Evolutionary conservation across 148 eudicot species (phyloP).

Genomic region (Cornus florida): DNA sequence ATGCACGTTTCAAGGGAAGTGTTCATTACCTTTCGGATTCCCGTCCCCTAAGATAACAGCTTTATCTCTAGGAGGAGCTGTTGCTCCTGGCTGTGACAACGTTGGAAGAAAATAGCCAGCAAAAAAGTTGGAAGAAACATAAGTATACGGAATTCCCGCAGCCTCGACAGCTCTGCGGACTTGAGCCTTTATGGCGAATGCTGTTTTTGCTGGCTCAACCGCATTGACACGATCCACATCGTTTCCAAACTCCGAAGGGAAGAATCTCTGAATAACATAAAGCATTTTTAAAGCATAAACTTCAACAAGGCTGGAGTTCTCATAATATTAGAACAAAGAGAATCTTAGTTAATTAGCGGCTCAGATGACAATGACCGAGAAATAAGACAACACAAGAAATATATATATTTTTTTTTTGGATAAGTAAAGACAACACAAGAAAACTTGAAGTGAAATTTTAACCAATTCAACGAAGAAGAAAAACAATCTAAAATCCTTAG

Average conservation of each 20-base stretch:
- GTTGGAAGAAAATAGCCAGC: slow-evolving; percentile 9
- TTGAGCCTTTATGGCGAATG: not conserved
- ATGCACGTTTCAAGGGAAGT: too few species aligned
- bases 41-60: slow-evolving; percentile 11
- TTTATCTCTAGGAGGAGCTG: slow-evolving; percentile 11
- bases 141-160: slow-evolving; percentile 7
- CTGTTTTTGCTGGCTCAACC: slow-evolving; percentile 11
- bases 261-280: slow-evolving; percentile 7
- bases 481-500: too few species aligned
- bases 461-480: too few species aligned
- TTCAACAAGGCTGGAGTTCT: not conserved
- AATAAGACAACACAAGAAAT: too few species aligned
- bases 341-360: too few species aligned
- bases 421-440: too few species aligned
- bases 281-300: not conserved
- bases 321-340: too few species aligned
- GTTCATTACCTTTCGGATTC: slow-evolving; percentile 6
- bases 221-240: slow-evolving; percentile 11
- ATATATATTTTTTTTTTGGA: too few species aligned
- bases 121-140: slow-evolving; percentile 9
- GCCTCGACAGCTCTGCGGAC: slow-evolving; percentile 11
- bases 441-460: too few species aligned
- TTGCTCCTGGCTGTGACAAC: not conserved
- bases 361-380: too few species aligned
- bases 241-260: slow-evolving; percentile 12